phyloP scores from a whole-genome alignment of 1,284 basidiomycete genomes.

The Boletus sp. region DNA sequence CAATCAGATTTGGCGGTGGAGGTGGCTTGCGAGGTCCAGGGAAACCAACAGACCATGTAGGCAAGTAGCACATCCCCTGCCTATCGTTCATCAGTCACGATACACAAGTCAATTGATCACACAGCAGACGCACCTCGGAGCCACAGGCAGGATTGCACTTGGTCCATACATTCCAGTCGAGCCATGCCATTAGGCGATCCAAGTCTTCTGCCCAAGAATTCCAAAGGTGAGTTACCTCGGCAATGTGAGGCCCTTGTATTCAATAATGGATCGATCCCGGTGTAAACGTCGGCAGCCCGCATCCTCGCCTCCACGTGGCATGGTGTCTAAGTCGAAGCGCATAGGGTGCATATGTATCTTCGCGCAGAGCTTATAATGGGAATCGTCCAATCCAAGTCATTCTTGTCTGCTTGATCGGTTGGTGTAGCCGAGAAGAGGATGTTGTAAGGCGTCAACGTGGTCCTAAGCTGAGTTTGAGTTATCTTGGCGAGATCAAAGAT shows the following conservation, averaged over 20 bases:
- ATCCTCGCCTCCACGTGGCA: slow-evolving; percentile 43
- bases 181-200: slow-evolving; percentile 36
- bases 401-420: neutral
- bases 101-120: neutral
- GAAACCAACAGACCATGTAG: slow-evolving; percentile 40
- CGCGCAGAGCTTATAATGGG: slow-evolving; percentile 30
- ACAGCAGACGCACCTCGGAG: slow-evolving; percentile 28
- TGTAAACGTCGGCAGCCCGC: slow-evolving; percentile 39
- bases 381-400: slow-evolving; percentile 21
- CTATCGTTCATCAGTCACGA: neutral
- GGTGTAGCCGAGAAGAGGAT: slow-evolving; percentile 7
- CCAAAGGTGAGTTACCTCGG: slow-evolving; percentile 11
- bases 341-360: slow-evolving; percentile 34
- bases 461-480: slow-evolving; percentile 18
- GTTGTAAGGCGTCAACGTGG: slow-evolving; percentile 22
- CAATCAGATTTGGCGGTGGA: neutral
- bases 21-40: no score
- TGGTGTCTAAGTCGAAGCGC: no score
- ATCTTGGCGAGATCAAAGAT: slow-evolving; percentile 12
- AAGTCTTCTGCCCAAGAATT: slow-evolving; percentile 28
- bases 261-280: slow-evolving; percentile 28
- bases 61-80: slow-evolving; percentile 46
- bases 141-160: slow-evolving; percentile 37
- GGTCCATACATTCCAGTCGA: slow-evolving; percentile 41
- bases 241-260: slow-evolving; percentile 2